Evolutionary conservation across 2,329 filamentous ascomycete species (phyloP).

Genomic region (Phyllosticta citriasiana): DNA sequence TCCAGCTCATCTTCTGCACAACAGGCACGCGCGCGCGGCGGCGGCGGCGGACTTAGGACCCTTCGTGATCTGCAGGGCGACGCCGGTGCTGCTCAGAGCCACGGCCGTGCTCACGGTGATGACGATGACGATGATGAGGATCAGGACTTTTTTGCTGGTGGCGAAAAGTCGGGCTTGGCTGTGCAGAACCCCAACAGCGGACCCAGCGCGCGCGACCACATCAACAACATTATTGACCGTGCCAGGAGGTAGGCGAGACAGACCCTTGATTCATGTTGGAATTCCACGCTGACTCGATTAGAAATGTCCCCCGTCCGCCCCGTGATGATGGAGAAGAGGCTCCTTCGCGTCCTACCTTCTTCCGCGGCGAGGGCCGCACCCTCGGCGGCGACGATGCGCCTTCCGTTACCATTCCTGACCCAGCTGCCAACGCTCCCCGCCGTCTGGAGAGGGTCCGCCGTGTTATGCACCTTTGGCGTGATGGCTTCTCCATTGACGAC

Average conservation of each 20-base stretch:
- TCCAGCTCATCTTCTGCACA: slow-evolving; percentile 20
- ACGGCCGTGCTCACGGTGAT: slow-evolving; percentile 39
- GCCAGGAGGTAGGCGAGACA: slow-evolving; percentile 29
- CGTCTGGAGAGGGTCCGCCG: slow-evolving; percentile 50
- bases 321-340: slow-evolving; percentile 43
- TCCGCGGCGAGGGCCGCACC: slow-evolving; percentile 63
- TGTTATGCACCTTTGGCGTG: slow-evolving; percentile 68
- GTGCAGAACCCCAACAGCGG: slow-evolving; percentile 52
- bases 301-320: slow-evolving; percentile 48
- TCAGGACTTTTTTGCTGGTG: slow-evolving; percentile 68
- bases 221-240: slow-evolving; percentile 40
- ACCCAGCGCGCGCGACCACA: slow-evolving; percentile 31
- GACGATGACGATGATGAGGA: slow-evolving; percentile 46
- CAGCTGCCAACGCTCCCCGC: slow-evolving; percentile 29
- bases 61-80: slow-evolving; percentile 35
- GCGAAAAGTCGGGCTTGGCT: slow-evolving; percentile 70
- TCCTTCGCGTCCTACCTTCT: slow-evolving; percentile 41
- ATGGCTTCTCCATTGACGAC: slow-evolving; percentile 80
- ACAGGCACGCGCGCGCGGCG: slow-evolving; percentile 15
- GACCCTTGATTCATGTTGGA: background rate
- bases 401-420: slow-evolving; percentile 58
- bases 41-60: slow-evolving; percentile 28
- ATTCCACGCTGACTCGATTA: slow-evolving; percentile 25
- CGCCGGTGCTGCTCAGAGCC: slow-evolving; percentile 23
- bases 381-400: slow-evolving; percentile 68